Evolutionary conservation across 225 moss, liverwort and hornwort species (phyloP), one percentile per base, ranked within the genome.

Genomic region (Thuidium tamariscinum): DNA sequence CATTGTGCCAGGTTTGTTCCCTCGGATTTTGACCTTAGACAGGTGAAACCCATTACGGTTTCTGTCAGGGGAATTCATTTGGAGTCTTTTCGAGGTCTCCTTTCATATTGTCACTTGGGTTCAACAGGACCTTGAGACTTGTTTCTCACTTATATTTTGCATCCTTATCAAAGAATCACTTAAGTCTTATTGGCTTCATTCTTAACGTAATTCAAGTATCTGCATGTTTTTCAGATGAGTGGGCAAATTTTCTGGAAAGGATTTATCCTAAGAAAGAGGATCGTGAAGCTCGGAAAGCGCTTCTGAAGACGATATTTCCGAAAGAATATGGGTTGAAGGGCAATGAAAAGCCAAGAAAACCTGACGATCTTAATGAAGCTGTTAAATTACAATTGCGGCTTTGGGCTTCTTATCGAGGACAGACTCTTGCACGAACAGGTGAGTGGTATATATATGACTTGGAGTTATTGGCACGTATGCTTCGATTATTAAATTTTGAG

Each of bases 381-480:
- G 69, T 86, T 70, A 70, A 89, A 57, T 84, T 87, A 70, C 75
- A 92, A 82, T 87, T 94, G 85, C 91, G 95, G 51, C 92, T 94
- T 56, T 94, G 95, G 95, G 95, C 95, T 86, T 95, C 95, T 81
- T 95, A 95, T 87, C 92, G 95, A 74, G 95, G 95, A 66, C 95
- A 95, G 72, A 95, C 95, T 74, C 92, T 95, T 83, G 95, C 94
- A 13, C 92, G 95, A 82, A 95, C 95, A 89, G 94, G 94, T 94
- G n/a, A 64, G 55, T 86, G 49, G 79, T 48, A 56, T 49, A 37
- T 65, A 11, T 68, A 64, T 66, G 41, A 84, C 44, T 76, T 77
- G 62, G 51, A 77, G 69, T 71, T 71, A 23, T 36, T 57, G 44
- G 65, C 77, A 77, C 48, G 11, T 63, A 13, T 62, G 23, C 23